A percentile compares a stretch with the other conserved stretches of the same genome.
Conservation (phyloP, 2,329 filamentous ascomycete genomes). For the Monosporascus sp. region DNA sequence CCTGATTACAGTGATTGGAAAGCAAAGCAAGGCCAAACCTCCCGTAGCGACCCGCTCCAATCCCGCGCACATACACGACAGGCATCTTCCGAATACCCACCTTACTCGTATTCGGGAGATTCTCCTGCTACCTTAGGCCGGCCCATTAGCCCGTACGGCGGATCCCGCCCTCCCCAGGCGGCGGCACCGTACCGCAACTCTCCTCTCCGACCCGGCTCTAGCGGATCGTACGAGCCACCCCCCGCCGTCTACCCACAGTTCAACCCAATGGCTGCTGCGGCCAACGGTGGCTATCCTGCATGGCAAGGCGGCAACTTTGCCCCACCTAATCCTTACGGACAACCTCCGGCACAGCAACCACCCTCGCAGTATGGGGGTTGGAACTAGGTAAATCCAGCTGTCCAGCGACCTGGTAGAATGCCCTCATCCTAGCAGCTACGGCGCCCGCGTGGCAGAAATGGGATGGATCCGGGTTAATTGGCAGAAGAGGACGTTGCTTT, state of each 20-base stretch:
- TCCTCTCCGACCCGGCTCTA: conserved; percentile 44
- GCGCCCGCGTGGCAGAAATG: no score
- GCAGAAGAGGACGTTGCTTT: no score
- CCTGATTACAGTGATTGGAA: conserved; percentile 57
- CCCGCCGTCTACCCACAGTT: conserved; percentile 28
- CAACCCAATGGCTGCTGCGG: conserved; percentile 16
- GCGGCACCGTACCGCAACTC: conserved; percentile 46
- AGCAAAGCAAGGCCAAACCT: conserved; percentile 25
- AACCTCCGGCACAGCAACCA: conserved; percentile 7
- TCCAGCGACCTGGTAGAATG: neutral
- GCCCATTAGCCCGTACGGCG: conserved; percentile 43
- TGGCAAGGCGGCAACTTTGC: conserved; percentile 19
- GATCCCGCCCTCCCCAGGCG: conserved; percentile 30
- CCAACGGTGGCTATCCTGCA: conserved; percentile 14
- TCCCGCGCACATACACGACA: conserved; percentile 34
- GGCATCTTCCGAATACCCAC: conserved; percentile 38
- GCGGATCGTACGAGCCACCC: conserved; percentile 37
- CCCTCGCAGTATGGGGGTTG: conserved; percentile 11
- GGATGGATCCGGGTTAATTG: no score
- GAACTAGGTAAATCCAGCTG: neutral
- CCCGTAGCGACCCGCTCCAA: conserved; percentile 19
- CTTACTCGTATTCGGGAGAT: conserved; percentile 20
- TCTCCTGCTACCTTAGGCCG: conserved; percentile 28
- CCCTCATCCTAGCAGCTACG: no score
- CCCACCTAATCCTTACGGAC: conserved; percentile 9